Evolutionary conservation across 2,329 filamentous ascomycete species (phyloP).

Genomic region (Neofusicoccum umdonicola): DNA sequence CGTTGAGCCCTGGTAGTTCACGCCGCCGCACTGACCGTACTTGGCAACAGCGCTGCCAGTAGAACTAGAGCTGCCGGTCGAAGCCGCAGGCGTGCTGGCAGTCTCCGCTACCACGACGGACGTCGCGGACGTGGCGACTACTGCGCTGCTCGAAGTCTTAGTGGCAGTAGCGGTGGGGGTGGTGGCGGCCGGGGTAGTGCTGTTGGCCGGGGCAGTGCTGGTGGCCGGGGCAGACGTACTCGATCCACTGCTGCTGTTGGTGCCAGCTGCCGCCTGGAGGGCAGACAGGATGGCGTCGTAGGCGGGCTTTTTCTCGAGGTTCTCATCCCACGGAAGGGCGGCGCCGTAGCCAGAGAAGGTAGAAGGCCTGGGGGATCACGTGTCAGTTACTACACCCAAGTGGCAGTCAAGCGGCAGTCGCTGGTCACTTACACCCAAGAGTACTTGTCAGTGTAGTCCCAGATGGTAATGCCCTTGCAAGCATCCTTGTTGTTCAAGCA

Average conservation of each 20-base stretch:
- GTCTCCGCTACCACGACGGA: slow-evolving; percentile 10
- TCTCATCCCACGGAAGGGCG: slow-evolving; percentile 47
- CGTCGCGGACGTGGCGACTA: neutral
- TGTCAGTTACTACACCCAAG: neutral
- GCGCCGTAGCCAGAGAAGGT: slow-evolving; percentile 43
- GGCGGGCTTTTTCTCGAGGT: slow-evolving; percentile 43
- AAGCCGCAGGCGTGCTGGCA: neutral
- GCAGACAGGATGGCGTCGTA: slow-evolving; percentile 25
- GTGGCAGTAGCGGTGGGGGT: slow-evolving; percentile 8
- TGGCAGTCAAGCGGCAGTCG: too few species aligned
- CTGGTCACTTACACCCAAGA: slow-evolving; percentile 38
- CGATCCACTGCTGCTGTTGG: neutral
- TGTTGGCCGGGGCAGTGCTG: neutral
- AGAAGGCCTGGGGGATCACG: slow-evolving; percentile 24
- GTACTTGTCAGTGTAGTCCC: slow-evolving; percentile 50
- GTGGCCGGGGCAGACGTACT: slow-evolving; percentile 4
- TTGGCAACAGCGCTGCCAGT: slow-evolving; percentile 17
- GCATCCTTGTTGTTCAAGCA: slow-evolving; percentile 50
- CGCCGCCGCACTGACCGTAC: slow-evolving; percentile 44
- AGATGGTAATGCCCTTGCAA: slow-evolving; percentile 62
- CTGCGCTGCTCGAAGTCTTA: slow-evolving; percentile 13
- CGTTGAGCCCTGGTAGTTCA: slow-evolving; percentile 35
- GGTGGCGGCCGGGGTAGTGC: neutral
- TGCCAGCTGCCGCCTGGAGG: slow-evolving; percentile 8
- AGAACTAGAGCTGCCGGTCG: neutral